Evolutionary conservation across 2,329 filamentous ascomycete species (phyloP), one percentile per base, ranked within the genome.

Genomic region (Colletotrichum musicola): DNA sequence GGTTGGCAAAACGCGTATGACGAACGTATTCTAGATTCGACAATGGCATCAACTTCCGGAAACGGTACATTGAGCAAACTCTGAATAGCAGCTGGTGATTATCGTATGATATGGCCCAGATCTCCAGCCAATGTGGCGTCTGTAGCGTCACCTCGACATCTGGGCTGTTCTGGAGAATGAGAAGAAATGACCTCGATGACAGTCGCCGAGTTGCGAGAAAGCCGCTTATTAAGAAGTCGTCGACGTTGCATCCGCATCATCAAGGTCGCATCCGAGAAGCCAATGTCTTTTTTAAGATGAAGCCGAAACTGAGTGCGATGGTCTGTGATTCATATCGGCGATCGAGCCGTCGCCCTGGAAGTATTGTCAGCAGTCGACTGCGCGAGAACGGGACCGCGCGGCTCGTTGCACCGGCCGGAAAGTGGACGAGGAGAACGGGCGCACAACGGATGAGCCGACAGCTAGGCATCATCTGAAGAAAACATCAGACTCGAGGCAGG

Each of bases 21-120:
- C 62, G 50, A 66, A 57, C 61, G 55, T 69, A 66, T 51, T 61
- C 14, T 61, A 69, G 27, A 69, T 38, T 46, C 56, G 57, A 50
- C 35, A 55, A 55, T 22, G 38, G 25, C 51, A 40, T 55, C 13
- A 44, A 10, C 42, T 51, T 30, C n/a, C 46, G 55, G 50, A 56
- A 60, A 22, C 42, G 38, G 25, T 10, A 50, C 10, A 20, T 40
- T 22, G 25, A 55, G 44, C 16, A 44, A 25, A n/a, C 20, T 49
- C 10, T 55, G 44, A 50, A 40, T n/a, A 4, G n/a, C 12, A 25
- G 16, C 46, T 38, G 14, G 35, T 51, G 9, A 25, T 25, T 3
- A 27, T 9, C 18, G 20, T 14, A 38, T 57, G 46, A 40, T 18
- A 46, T 20, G 16, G 10, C 30, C 13, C 30, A 6, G 18, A 10